These are phyloP conservation scores for Didymellaceae sp. DNA, from an alignment of 2,329 filamentous ascomycete genomes.

Conservation along the genomic window DNA sequence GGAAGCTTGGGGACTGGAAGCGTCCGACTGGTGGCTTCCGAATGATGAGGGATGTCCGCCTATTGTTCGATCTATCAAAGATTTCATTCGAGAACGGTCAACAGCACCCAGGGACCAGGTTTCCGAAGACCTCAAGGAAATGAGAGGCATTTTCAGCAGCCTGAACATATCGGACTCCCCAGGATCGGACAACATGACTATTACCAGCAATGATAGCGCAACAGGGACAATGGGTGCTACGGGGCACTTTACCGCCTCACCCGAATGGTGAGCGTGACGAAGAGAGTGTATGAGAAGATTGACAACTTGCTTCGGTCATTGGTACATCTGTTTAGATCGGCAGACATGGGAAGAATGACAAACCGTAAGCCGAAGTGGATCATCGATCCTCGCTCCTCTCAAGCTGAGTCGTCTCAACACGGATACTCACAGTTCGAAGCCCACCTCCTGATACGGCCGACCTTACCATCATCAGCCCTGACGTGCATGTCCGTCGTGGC, in stretches of 20 bases:
- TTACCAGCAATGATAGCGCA: conserved; percentile 31
- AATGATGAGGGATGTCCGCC: conserved; percentile 77
- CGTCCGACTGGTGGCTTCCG: conserved; percentile 88
- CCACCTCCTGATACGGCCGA: conserved; percentile 27
- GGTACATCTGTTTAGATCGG: not conserved
- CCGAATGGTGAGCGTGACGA: conserved; percentile 4
- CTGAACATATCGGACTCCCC: conserved; percentile 49
- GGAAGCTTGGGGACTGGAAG: conserved; percentile 74
- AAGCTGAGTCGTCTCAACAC: conserved; percentile 5
- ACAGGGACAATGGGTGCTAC: conserved; percentile 1
- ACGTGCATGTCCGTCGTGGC: conserved; percentile 23
- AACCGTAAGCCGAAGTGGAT: not conserved
- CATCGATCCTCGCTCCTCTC: not conserved
- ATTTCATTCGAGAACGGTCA: conserved; percentile 80
- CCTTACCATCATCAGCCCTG: conserved; percentile 25
- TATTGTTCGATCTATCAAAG: conserved; percentile 77
- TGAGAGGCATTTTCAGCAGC: conserved; percentile 70
- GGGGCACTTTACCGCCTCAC: conserved; percentile 2
- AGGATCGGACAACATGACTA: conserved; percentile 34
- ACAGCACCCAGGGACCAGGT: conserved; percentile 57
- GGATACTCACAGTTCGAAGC: conserved; percentile 15
- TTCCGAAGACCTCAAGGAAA: conserved; percentile 72
- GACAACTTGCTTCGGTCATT: not conserved
- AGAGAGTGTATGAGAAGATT: not conserved
- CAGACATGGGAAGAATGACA: not conserved